These are phyloP conservation scores for Cicer judaicum DNA, from an alignment of 306 rosid species.

Conservation along the genomic window DNA sequence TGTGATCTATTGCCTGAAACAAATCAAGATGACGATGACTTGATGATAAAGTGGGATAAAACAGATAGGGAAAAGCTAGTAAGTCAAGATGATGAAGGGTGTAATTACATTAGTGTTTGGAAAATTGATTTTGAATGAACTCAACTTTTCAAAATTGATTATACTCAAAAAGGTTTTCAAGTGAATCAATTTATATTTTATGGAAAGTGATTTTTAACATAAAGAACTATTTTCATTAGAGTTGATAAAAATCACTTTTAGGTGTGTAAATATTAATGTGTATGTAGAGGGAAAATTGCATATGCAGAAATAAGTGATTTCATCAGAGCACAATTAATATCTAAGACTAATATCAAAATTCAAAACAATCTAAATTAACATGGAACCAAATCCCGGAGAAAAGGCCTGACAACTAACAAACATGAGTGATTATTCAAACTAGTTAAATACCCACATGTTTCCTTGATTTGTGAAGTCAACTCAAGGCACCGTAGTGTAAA, in stretches of 20 bases:
- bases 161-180: not conserved
- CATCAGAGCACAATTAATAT: slow-evolving; percentile 15
- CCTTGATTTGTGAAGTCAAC: slow-evolving; percentile 3
- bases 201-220: not conserved
- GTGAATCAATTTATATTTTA: not conserved
- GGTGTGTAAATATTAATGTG: not conserved
- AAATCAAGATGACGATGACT: slow-evolving; percentile 19
- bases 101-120: not conserved
- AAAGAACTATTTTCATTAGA: not conserved
- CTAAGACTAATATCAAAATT: not conserved
- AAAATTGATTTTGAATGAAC: not conserved
- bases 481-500: not conserved
- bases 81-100: slow-evolving; percentile 14
- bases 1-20: slow-evolving; percentile 95
- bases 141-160: not conserved
- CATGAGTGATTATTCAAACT: slow-evolving; percentile 9
- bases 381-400: slow-evolving; percentile 17
- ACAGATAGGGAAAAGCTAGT: slow-evolving; percentile 4
- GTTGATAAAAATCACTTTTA: not conserved
- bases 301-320: slow-evolving; percentile 20
- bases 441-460: slow-evolving; percentile 20
- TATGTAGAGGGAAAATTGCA: not conserved
- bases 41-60: slow-evolving; percentile 3
- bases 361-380: slow-evolving; percentile 8
- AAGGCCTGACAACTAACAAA: slow-evolving; percentile 22